phyloP scores from a whole-genome alignment of 129 eudicot species.

The Gnaphalium uliginosum region DNA sequence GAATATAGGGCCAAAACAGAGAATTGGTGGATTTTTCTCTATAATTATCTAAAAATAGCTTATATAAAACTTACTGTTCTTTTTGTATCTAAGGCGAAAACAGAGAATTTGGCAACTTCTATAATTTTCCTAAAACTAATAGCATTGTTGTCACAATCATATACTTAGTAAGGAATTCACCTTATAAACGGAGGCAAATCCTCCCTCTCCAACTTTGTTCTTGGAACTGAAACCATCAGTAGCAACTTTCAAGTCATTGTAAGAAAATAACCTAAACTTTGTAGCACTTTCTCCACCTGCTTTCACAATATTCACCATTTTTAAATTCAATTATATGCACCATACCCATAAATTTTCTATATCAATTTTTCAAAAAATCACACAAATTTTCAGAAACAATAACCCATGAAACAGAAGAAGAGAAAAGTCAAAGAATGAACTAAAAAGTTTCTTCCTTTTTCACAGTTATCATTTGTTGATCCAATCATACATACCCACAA shows the following conservation, averaged over 20 bases:
- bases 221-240: slow-evolving; percentile 51
- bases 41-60: neutral
- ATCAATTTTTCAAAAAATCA: neutral
- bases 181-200: slow-evolving; percentile 73
- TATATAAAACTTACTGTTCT: neutral
- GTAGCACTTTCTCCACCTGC: slow-evolving; percentile 43
- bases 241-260: slow-evolving; percentile 60
- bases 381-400: slow-evolving; percentile 12
- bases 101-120: no score
- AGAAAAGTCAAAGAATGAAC: neutral
- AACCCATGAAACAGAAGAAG: slow-evolving; percentile 3
- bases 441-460: neutral
- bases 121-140: neutral
- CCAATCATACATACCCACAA: slow-evolving; percentile 5
- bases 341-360: neutral
- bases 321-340: slow-evolving; percentile 3
- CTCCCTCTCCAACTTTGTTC: slow-evolving; percentile 76
- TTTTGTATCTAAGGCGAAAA: neutral
- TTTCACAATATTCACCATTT: slow-evolving; percentile 27
- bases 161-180: slow-evolving; percentile 26
- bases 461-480: slow-evolving; percentile 6
- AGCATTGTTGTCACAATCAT: neutral
- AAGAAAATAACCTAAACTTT: slow-evolving; percentile 56
- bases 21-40: neutral
- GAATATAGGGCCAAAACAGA: neutral